phyloP scores from a whole-genome alignment of 2,329 filamentous ascomycete species.

The Volutella citrinella region DNA sequence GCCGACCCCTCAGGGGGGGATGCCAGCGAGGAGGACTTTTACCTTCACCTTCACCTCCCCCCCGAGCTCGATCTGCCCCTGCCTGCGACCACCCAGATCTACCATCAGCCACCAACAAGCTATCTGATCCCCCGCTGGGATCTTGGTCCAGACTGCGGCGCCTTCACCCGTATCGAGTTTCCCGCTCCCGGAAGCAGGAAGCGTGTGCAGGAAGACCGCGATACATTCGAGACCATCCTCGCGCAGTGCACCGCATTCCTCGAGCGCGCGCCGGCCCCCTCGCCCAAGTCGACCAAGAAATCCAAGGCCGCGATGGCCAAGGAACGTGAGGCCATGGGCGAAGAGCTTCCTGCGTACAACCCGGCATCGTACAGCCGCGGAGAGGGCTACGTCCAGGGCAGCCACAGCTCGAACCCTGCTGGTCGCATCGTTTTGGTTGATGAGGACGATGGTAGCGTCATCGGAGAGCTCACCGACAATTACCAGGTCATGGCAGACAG shows the following conservation, averaged over 20 bases:
- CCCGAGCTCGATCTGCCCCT: slow-evolving; percentile 92
- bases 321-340: slow-evolving; percentile 38
- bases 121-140: slow-evolving; percentile 97
- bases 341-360: slow-evolving; percentile 66
- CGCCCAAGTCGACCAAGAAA: slow-evolving; percentile 43
- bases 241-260: slow-evolving; percentile 97
- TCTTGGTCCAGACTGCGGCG: slow-evolving; percentile 79
- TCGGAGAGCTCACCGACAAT: slow-evolving; percentile 83
- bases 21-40: slow-evolving; percentile 84
- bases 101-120: slow-evolving; percentile 88
- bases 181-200: slow-evolving; percentile 67
- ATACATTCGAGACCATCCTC: slow-evolving; percentile 95
- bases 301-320: slow-evolving; percentile 37
- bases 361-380: slow-evolving; percentile 77
- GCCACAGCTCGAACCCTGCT: slow-evolving; percentile 45
- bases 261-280: slow-evolving; percentile 74
- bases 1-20: slow-evolving; percentile 53
- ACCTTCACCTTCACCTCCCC: slow-evolving; percentile 90
- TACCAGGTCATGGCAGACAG: slow-evolving; percentile 78
- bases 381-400: slow-evolving; percentile 69
- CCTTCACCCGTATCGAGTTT: slow-evolving; percentile 92
- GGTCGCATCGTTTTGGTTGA: slow-evolving; percentile 91
- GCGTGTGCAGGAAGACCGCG: slow-evolving; percentile 83
- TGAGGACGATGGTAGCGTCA: slow-evolving; percentile 92
- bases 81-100: slow-evolving; percentile 94